Evolutionary conservation across 2,329 filamentous ascomycete species (phyloP).

Genomic region (Aspergillus fumigatiaffinis): DNA sequence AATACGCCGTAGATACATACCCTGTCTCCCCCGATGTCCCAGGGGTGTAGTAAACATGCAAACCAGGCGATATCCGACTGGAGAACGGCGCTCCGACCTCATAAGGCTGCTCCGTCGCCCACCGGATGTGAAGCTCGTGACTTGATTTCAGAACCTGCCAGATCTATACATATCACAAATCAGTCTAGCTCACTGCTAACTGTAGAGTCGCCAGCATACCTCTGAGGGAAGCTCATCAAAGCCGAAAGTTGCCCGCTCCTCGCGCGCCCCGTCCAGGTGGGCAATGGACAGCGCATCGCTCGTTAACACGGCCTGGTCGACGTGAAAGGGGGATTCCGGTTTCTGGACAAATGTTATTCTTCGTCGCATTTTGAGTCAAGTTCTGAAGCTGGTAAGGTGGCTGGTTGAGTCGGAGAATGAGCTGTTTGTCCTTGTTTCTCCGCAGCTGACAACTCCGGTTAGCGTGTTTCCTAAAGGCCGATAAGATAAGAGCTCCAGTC

Average conservation of each 20-base stretch:
- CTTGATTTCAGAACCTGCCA: constrained; percentile 58
- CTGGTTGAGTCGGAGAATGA: not conserved
- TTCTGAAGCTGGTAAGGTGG: not conserved
- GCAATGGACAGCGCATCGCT: constrained; percentile 53
- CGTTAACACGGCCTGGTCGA: constrained; percentile 58
- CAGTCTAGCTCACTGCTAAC: not conserved
- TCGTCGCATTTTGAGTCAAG: constrained; percentile 31
- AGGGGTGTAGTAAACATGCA: constrained; percentile 74
- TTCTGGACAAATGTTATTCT: constrained; percentile 71
- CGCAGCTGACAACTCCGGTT: constrained; percentile 1
- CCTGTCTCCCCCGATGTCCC: not conserved
- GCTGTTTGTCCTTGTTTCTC: not conserved
- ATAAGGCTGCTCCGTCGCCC: constrained; percentile 61
- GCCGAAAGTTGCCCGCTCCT: constrained; percentile 73
- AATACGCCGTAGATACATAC: not conserved
- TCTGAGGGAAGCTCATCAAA: constrained; percentile 70
- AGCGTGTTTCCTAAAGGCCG: not conserved
- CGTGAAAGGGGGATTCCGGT: constrained; percentile 61
- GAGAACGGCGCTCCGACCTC: constrained; percentile 64
- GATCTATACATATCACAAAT: constrained; percentile 44
- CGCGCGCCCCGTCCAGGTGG: constrained; percentile 64
- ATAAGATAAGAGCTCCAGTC: not conserved
- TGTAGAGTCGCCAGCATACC: constrained; percentile 30
- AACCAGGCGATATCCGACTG: constrained; percentile 71
- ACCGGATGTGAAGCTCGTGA: constrained; percentile 73